Evolutionary conservation across 2,329 filamentous ascomycete species (phyloP).

Genomic region (Alternaria longipes): DNA sequence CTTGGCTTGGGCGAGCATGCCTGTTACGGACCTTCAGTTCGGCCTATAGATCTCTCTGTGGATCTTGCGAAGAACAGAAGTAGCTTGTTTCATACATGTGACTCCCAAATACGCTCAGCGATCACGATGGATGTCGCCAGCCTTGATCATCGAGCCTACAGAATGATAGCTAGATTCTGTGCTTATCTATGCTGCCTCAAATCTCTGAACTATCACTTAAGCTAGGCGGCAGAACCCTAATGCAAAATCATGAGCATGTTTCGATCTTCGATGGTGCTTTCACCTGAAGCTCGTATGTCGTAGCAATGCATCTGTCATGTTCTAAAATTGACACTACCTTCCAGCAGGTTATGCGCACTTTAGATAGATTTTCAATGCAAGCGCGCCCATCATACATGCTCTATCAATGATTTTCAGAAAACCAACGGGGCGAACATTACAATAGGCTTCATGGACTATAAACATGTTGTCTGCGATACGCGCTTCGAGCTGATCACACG

Average conservation of each 20-base stretch:
- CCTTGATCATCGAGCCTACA: too few relatives aligned
- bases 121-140: too few relatives aligned
- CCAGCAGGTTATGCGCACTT: background rate
- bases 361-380: background rate
- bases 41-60: too few relatives aligned
- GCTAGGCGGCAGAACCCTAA: too few relatives aligned
- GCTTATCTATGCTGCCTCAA: background rate
- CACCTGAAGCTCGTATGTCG: background rate
- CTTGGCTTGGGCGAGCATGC: background rate
- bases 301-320: background rate
- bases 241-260: too few relatives aligned
- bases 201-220: background rate
- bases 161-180: background rate
- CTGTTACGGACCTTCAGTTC: background rate
- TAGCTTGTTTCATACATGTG: too few relatives aligned
- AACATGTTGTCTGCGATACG: background rate
- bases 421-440: background rate
- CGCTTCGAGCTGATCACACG: background rate
- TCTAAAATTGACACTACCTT: background rate
- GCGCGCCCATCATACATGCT: background rate
- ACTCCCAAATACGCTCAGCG: too few relatives aligned
- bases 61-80: too few relatives aligned
- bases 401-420: fast-evolving
- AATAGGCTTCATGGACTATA: background rate
- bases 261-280: background rate